These are phyloP conservation scores for Aspergillus fumigatiaffinis DNA, from an alignment of 2,329 filamentous ascomycete genomes.

Conservation along the genomic window DNA sequence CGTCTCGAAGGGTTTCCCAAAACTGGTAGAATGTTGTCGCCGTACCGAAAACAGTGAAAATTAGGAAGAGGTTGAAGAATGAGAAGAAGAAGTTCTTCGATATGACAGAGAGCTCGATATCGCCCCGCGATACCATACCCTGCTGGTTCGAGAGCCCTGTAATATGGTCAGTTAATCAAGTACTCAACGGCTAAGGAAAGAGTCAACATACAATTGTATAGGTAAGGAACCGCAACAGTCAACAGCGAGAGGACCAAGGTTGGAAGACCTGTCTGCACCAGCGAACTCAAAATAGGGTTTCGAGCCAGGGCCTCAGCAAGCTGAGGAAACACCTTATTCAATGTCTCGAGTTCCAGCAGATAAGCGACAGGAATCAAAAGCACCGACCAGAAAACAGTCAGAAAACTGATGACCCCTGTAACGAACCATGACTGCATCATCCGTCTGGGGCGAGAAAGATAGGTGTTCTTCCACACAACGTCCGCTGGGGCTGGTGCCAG, in stretches of 20 bases:
- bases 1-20: conserved; percentile 61
- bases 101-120: conserved; percentile 89
- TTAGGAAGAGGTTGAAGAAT: conserved; percentile 97
- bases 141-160: conserved; percentile 75
- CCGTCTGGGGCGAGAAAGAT: conserved; percentile 68
- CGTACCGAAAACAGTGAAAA: conserved; percentile 85
- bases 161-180: conserved; percentile 8
- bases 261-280: conserved; percentile 84
- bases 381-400: conserved; percentile 85
- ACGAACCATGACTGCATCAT: conserved; percentile 78
- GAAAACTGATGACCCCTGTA: conserved; percentile 73
- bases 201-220: conserved; percentile 71
- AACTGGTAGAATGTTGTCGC: conserved; percentile 69
- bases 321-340: conserved; percentile 66
- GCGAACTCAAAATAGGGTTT: conserved; percentile 66
- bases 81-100: conserved; percentile 99
- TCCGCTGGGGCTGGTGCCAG: conserved; percentile 84
- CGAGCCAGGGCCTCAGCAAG: conserved; percentile 64
- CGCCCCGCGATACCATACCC: conserved; percentile 91
- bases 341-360: conserved; percentile 75
- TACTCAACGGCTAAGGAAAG: neutral
- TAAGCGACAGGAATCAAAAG: conserved; percentile 76
- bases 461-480: conserved; percentile 94
- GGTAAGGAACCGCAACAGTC: conserved; percentile 83
- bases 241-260: conserved; percentile 81